These are phyloP conservation scores for Plasmodium ovale DNA, from an alignment of 169 alveolate genomes.

Conservation along the genomic window DNA sequence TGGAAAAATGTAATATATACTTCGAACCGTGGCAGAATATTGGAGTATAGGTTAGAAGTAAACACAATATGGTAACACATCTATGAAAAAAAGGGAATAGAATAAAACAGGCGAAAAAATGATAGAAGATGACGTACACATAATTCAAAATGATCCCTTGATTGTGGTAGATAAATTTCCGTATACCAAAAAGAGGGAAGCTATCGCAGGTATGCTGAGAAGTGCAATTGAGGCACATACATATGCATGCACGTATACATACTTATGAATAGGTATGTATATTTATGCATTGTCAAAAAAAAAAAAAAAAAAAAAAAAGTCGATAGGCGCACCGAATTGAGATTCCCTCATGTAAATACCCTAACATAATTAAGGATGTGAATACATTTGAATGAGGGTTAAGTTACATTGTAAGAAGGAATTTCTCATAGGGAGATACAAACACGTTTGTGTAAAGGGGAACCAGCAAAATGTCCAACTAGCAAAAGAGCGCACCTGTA, in stretches of 20 bases:
- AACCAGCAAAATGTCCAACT: too few species aligned
- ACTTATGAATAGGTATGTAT: neutral
- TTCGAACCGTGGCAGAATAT: neutral
- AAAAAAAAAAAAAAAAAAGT: too few species aligned
- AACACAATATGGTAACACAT: too few species aligned
- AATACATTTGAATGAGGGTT: too few species aligned
- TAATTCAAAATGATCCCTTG: conserved; percentile 52
- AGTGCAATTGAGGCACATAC: neutral
- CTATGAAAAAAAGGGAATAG: too few species aligned
- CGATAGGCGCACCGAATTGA: too few species aligned
- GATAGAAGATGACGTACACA: conserved; percentile 62
- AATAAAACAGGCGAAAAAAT: conserved; percentile 7
- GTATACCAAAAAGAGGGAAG: conserved; percentile 37
- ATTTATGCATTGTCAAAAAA: neutral
- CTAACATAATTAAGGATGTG: too few species aligned
- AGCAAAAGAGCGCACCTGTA: too few species aligned
- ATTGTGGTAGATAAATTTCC: conserved; percentile 74
- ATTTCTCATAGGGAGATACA: too few species aligned
- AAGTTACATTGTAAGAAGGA: too few species aligned
- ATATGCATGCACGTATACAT: neutral
- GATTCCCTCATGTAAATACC: too few species aligned
- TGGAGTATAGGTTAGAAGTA: neutral
- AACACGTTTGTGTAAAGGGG: too few species aligned
- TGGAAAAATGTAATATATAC: neutral
- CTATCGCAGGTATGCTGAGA: conserved; percentile 3